phyloP scores from a whole-genome alignment of 176 grass and related monocot species.

The Urochloa ruziziensis region DNA sequence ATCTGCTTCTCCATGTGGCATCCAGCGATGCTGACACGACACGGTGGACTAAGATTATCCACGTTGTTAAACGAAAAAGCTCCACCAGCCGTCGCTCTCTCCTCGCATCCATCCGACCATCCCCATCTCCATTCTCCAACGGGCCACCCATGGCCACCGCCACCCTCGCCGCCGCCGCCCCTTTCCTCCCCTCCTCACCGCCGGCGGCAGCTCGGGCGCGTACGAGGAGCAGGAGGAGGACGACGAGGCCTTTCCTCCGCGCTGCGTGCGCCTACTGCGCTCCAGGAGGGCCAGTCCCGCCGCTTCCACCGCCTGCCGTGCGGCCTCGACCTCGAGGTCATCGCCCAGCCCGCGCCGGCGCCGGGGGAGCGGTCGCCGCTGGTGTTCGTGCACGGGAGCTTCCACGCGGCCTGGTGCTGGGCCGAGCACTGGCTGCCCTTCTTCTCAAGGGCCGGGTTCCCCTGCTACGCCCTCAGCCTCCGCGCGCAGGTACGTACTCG shows the following conservation, averaged over 20 bases:
- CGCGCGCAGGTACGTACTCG: constrained; percentile 58
- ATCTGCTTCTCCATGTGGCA: too few relatives aligned
- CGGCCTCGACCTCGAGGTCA: constrained; percentile 80
- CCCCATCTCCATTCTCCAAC: background rate
- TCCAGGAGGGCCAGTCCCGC: constrained; percentile 70
- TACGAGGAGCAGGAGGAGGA: background rate
- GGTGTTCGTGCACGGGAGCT: constrained; percentile 94
- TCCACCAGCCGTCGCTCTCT: too few relatives aligned
- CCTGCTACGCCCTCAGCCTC: constrained; percentile 87
- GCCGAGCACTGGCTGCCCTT: constrained; percentile 87
- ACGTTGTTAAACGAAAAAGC: too few relatives aligned
- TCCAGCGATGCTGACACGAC: too few relatives aligned
- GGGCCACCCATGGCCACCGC: constrained; percentile 15
- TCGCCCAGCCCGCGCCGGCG: constrained; percentile 46
- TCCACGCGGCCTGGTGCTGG: constrained; percentile 99
- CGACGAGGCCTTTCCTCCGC: constrained; percentile 30
- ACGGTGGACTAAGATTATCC: too few relatives aligned
- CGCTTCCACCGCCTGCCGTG: constrained; percentile 72
- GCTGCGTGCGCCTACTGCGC: constrained; percentile 37
- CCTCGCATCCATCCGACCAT: background rate
- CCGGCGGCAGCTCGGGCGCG: background rate
- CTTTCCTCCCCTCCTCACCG: background rate
- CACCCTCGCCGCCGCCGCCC: background rate
- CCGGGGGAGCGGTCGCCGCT: constrained; percentile 33
- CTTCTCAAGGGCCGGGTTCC: constrained; percentile 69